Base-by-base conservation (phyloP, 176 grass and related monocot species). In the Paspalum vaginatum region DNA sequence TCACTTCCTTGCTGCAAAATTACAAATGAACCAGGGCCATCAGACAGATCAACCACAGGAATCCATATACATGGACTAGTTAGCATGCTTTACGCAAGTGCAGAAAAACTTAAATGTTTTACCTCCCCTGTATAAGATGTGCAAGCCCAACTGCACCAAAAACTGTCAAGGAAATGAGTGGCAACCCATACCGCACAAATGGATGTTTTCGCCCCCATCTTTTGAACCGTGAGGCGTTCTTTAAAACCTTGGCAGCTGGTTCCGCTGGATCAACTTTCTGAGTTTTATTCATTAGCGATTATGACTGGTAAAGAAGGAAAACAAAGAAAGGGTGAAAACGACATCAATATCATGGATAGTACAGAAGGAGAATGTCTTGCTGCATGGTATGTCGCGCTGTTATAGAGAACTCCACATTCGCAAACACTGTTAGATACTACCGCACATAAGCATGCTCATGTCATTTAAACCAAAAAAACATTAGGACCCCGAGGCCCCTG, bases 151-250 rank as follows among this genome's bases (percentile, higher is more conserved):
- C 78, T 3, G 90, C 91, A 44, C 95, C 95, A 80, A 98, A 87
- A n/a, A 98, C 92, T 11, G 95, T 93, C 64, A 98, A 86, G 61
- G 92, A 98, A 86, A 95, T 95, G 32, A 98, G 86, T 12, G 96
- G 90, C 71, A 95, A 27, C 2, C 92, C 96, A 68, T 95, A 95
- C 49, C 84, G 81, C 71, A 98, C 40, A 60, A 98, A 98, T 65
- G 92, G 96, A 77, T 93, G 76, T 65, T 87, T 95, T 15, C 84
- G 82, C 20, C 90, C 86, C 90, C 81, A 93, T 11, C 92, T 75
- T 81, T 89, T 98, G 72, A 95, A 98, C 51, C 95, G 85, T 14
- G 86, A 91, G 14, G 90, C 84, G 53, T 78, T 75, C 5, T 88
- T 18, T 39, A 66, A 68, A 68, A 89, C 55, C 69, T 90, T 91